Evolutionary conservation across 2,329 filamentous ascomycete genomes (phyloP), one percentile per base, ranked within the genome.

Genomic region (Aspergillus phoenicis): DNA sequence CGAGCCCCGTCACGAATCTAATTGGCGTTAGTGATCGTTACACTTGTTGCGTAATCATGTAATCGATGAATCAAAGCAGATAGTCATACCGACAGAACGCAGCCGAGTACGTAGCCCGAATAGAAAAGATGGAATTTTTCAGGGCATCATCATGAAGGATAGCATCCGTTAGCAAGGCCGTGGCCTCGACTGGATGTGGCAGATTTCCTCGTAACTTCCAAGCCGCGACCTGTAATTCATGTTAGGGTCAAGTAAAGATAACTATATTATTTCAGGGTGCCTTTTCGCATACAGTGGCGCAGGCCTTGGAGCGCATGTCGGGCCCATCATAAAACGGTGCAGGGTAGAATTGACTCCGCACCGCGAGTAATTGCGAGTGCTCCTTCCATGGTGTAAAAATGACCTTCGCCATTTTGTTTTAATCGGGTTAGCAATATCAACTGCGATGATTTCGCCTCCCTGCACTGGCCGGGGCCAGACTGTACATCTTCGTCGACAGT

Each of bases 141-240:
- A 66, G 62, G 13, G 74, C 70, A 64, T 80, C 73, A 64, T 81
- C 78, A 55, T 78, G 77, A 24, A 81, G 67, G 58, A 81, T 77
- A 3, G 79, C 79, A 67, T 81, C 78, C 11, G 78, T 81, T 59
- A 81, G 70, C 10, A 80, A 67, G 6, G 79, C 78, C 0, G 78
- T 81, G 2, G 78, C 77, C 63, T 81, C 78, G n/a, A 81, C 75
- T 11, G 78, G 69, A 63, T 81, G 78, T 8, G 79, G 79, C 4
- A 81, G 70, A 64, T 76, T 78, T 17, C 78, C 78, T 39, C 78
- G 75, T 22, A 79, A 49, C 60, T 81, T 80, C 79, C 79, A 81
- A 2, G 73, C 75, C 59, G 70, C 74, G n/a, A 81, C 76, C 79
- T 80, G 17, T 43, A 8, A 7, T 20, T 1, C 10, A 7, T 45